Evolutionary conservation across 1,284 basidiomycete species (phyloP).

Genomic region (Tremellales sp.): DNA sequence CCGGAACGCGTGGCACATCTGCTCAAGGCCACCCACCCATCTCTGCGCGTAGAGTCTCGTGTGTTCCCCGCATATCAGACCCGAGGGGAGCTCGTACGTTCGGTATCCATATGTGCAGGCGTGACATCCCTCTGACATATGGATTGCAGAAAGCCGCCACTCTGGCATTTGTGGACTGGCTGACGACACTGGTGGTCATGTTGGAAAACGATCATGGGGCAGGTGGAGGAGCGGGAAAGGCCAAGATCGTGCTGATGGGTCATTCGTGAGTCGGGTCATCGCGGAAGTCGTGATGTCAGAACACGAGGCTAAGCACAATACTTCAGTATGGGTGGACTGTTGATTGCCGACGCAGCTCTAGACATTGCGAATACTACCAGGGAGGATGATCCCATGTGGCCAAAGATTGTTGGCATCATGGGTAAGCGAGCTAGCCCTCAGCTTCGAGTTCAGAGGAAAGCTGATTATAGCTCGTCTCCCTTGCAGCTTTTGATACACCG

Average conservation of each 20-base stretch:
- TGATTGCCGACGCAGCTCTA: conserved; percentile 77
- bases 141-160: conserved; percentile 66
- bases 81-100: conserved; percentile 75
- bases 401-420: conserved; percentile 40
- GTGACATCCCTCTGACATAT: neutral
- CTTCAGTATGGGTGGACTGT: conserved; percentile 78
- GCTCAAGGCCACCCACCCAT: conserved; percentile 53
- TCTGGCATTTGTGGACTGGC: conserved; percentile 80
- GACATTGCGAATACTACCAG: conserved; percentile 57
- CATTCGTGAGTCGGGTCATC: conserved; percentile 62
- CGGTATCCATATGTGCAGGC: neutral
- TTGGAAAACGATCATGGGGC: conserved; percentile 64
- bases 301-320: conserved; percentile 1
- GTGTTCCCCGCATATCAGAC: conserved; percentile 92
- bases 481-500: conserved; percentile 82
- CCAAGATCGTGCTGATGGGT: conserved; percentile 80
- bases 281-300: neutral
- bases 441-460: neutral
- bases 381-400: conserved; percentile 42
- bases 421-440: conserved; percentile 20
- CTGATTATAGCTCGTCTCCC: conserved; percentile 1
- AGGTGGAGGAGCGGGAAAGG: conserved; percentile 68
- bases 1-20: conserved; percentile 63
- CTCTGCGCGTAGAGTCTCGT: conserved; percentile 62
- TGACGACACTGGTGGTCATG: conserved; percentile 72